Conservation (phyloP, 1,284 basidiomycete species). For the Pholiota adiposa region DNA sequence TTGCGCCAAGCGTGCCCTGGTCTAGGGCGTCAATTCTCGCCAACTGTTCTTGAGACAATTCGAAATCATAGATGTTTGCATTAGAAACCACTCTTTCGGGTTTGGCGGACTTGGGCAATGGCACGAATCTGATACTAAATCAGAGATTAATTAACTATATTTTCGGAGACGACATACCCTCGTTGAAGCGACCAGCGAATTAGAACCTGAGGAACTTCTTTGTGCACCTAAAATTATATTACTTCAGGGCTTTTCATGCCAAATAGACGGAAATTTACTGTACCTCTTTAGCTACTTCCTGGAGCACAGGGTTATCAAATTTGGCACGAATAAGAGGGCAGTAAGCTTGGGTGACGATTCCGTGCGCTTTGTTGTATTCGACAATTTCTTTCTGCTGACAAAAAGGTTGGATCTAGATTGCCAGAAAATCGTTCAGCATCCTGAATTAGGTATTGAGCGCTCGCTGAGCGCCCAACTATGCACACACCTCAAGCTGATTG, state of each 20-base stretch:
- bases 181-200: constrained; percentile 85
- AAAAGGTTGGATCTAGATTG: constrained; percentile 73
- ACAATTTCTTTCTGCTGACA: constrained; percentile 85
- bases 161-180: constrained; percentile 49
- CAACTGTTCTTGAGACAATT: constrained; percentile 66
- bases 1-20: constrained; percentile 59
- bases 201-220: constrained; percentile 60
- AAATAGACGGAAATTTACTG: neutral
- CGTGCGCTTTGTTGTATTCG: constrained; percentile 70
- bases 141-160: neutral
- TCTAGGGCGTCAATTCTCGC: constrained; percentile 62
- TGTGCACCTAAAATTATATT: neutral
- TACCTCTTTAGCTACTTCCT: constrained; percentile 61
- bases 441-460: neutral
- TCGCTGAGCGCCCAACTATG: neutral
- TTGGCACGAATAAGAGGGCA: constrained; percentile 72
- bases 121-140: constrained; percentile 51
- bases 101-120: constrained; percentile 77
- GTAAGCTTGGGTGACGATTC: constrained; percentile 80
- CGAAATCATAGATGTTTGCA: constrained; percentile 71
- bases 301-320: constrained; percentile 58
- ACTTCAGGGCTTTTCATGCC: neutral
- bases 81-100: constrained; percentile 71
- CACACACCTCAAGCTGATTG: constrained; percentile 80
- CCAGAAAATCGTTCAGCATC: neutral